phyloP scores from a whole-genome alignment of 2,329 filamentous ascomycete species.

The Calonectria pauciramosa region DNA sequence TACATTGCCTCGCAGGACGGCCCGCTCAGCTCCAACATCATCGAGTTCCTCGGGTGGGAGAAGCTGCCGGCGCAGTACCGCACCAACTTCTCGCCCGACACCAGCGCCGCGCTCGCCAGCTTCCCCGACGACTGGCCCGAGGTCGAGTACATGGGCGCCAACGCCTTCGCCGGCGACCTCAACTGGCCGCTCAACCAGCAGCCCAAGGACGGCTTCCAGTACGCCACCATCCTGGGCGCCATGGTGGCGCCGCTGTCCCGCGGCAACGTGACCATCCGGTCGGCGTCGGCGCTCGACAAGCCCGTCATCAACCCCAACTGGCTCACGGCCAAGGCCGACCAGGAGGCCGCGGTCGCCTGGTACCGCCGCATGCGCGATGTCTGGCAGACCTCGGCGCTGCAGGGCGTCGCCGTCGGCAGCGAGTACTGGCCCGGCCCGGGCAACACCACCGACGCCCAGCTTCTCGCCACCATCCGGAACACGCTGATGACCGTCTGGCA shows the following conservation, averaged over 20 bases:
- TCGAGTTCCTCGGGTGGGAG: conserved; percentile 41
- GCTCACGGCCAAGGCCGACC: conserved; percentile 57
- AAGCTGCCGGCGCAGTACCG: conserved; percentile 46
- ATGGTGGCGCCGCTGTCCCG: conserved; percentile 58
- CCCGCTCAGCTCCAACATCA: conserved; percentile 26
- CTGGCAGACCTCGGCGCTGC: conserved; percentile 41
- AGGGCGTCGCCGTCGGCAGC: conserved; percentile 41
- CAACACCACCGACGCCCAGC: conserved; percentile 57
- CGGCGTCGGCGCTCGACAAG: conserved; percentile 48
- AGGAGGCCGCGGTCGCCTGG: conserved; percentile 57
- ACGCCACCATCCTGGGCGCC: conserved; percentile 42
- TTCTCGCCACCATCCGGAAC: conserved; percentile 51
- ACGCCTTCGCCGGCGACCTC: neutral
- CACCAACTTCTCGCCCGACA: conserved; percentile 29
- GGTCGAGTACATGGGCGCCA: conserved; percentile 45
- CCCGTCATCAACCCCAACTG: conserved; percentile 63
- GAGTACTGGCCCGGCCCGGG: conserved; percentile 55
- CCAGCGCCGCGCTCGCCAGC: conserved; percentile 34
- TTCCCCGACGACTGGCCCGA: conserved; percentile 54
- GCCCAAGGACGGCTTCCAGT: conserved; percentile 35
- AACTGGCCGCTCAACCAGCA: conserved; percentile 20
- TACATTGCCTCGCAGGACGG: conserved; percentile 9
- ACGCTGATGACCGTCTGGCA: conserved; percentile 42
- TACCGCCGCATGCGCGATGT: conserved; percentile 41
- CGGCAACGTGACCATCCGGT: conserved; percentile 59